Evolutionary conservation across 805 yeast species (phyloP).

Genomic region (Candida sonorensis): DNA sequence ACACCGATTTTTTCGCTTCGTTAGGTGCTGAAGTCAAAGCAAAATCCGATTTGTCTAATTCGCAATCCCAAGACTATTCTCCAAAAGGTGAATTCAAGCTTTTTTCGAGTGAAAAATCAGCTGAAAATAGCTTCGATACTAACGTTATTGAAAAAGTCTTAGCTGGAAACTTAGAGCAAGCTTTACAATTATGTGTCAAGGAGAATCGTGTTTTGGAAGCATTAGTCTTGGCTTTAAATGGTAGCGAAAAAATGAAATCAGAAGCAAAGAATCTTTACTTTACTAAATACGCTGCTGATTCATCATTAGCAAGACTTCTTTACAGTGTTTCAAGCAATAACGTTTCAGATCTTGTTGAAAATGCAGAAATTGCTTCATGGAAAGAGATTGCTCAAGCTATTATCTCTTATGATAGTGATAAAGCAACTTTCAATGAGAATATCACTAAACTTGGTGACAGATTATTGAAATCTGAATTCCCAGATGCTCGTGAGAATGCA

Average conservation of each 20-base stretch:
- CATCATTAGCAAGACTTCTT: slow-evolving; percentile 66
- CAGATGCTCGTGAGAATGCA: slow-evolving; percentile 60
- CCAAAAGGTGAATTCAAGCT: no score
- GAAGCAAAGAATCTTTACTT: slow-evolving; percentile 71
- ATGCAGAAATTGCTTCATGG: slow-evolving; percentile 80
- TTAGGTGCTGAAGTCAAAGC: slow-evolving; percentile 16
- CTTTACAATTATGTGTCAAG: slow-evolving; percentile 60
- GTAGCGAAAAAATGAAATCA: slow-evolving; percentile 52
- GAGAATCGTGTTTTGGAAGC: slow-evolving; percentile 71
- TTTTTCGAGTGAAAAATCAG: no score
- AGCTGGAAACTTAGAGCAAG: slow-evolving; percentile 54
- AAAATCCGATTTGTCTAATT: slow-evolving; percentile 1
- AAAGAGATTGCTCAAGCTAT: slow-evolving; percentile 69
- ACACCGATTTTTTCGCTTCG: slow-evolving; percentile 30
- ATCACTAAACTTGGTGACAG: slow-evolving; percentile 75
- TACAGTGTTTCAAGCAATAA: slow-evolving; percentile 51
- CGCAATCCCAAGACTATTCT: no score
- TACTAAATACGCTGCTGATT: slow-evolving; percentile 40
- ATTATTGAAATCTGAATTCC: slow-evolving; percentile 37
- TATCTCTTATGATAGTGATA: slow-evolving; percentile 44
- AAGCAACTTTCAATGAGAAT: slow-evolving; percentile 43
- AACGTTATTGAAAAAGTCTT: slow-evolving; percentile 51
- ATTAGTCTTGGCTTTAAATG: slow-evolving; percentile 68
- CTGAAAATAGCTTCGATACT: slow-evolving; percentile 30
- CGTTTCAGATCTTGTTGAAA: slow-evolving; percentile 63